Evolutionary conservation across 2,329 filamentous ascomycete genomes (phyloP).

Genomic region (Purpureocillium takamizusanense): DNA sequence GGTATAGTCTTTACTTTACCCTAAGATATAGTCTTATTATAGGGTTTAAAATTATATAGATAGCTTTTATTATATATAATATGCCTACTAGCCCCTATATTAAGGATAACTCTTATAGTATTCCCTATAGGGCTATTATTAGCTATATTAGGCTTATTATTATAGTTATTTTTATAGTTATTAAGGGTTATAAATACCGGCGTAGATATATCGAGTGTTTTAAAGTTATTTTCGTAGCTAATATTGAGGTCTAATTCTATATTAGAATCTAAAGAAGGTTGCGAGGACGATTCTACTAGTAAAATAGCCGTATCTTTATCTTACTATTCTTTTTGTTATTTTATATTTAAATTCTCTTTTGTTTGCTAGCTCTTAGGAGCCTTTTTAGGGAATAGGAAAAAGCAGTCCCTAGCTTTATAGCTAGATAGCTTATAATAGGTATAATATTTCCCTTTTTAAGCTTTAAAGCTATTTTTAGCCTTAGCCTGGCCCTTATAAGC

Average conservation of each 20-base stretch:
- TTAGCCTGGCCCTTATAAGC: background rate
- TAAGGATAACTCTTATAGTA: background rate
- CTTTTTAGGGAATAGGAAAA: background rate
- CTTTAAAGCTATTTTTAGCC: background rate
- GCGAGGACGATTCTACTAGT: background rate
- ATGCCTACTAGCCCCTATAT: background rate
- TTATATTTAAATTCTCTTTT: background rate
- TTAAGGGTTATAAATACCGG: background rate
- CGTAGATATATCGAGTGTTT: background rate
- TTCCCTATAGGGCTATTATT: background rate
- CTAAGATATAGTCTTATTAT: background rate
- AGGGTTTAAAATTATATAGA: slow-evolving; percentile 1
- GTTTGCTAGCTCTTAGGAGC: background rate
- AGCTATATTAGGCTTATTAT: too few relatives aligned
- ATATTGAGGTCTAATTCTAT: background rate
- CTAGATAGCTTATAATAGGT: slow-evolving; percentile 1
- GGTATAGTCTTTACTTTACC: slow-evolving; percentile 2
- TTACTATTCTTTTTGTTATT: background rate
- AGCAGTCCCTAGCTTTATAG: background rate
- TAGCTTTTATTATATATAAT: background rate
- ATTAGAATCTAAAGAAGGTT: background rate
- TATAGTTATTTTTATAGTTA: background rate
- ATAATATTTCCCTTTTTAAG: background rate
- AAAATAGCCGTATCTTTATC: background rate
- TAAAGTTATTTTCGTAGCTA: background rate